Evolutionary conservation across 306 rosid genomes (phyloP).

Genomic region (Vigna unguiculata): DNA sequence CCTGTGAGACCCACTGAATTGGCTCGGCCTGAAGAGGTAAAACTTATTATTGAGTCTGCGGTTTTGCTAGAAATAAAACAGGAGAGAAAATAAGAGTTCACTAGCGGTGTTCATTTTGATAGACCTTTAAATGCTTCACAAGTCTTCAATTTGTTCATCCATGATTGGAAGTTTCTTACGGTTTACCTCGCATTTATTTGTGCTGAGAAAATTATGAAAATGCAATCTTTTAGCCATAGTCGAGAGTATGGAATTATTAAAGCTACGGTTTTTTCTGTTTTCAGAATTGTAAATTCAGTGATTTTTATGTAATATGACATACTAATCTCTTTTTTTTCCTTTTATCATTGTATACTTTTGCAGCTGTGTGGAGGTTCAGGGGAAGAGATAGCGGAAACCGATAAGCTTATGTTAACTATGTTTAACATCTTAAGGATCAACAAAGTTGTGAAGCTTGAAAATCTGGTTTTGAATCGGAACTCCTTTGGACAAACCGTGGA

Average conservation of each 20-base stretch:
- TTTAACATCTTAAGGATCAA: conserved; percentile 57
- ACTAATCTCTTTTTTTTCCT: neutral
- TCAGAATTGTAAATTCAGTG: conserved; percentile 6
- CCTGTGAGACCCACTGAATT: conserved; percentile 32
- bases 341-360: conserved; percentile 18
- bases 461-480: conserved; percentile 59
- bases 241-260: conserved; percentile 3
- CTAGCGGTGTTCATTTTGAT: conserved; percentile 13
- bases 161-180: neutral
- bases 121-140: conserved; percentile 11
- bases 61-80: conserved; percentile 2
- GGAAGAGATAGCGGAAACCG: conserved; percentile 49
- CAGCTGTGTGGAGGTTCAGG: conserved; percentile 47
- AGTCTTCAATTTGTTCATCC: conserved; percentile 5
- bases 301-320: conserved; percentile 7
- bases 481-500: conserved; percentile 65
- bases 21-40: conserved; percentile 52
- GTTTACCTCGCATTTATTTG: no score
- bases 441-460: conserved; percentile 53
- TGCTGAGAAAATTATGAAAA: no score
- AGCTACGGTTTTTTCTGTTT: neutral
- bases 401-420: conserved; percentile 55
- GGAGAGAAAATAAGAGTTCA: neutral
- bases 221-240: neutral
- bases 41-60: neutral